These are phyloP conservation scores for Fulvia fulva DNA, from an alignment of 2,329 filamentous ascomycete genomes.

Conservation along the genomic window DNA sequence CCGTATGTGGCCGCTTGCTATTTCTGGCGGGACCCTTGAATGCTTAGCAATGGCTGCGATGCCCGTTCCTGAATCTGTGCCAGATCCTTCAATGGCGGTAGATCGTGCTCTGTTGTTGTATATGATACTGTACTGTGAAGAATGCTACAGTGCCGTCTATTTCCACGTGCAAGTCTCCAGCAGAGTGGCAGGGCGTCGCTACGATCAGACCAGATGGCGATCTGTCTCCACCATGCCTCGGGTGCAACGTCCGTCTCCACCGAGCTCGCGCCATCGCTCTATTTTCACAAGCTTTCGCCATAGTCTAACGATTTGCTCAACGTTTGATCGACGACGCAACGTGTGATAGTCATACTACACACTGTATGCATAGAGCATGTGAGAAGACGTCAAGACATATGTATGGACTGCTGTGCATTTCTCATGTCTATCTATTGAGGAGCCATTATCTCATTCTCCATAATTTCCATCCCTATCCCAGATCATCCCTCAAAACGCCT, in stretches of 20 bases:
- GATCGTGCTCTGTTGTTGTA: background rate
- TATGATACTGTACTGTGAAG: background rate
- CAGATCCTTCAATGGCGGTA: background rate
- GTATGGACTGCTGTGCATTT: background rate
- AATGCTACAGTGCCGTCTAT: no score
- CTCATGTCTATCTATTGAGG: constrained; percentile 4
- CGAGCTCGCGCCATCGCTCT: background rate
- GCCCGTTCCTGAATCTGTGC: background rate
- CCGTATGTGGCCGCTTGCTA: no score
- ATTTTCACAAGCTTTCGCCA: background rate
- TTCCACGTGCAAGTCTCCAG: no score
- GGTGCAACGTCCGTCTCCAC: background rate
- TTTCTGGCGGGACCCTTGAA: background rate
- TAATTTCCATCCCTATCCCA: background rate
- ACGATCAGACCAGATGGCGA: background rate
- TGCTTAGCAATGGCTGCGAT: background rate
- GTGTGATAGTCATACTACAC: no score
- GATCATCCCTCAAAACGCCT: background rate
- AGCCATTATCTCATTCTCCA: background rate
- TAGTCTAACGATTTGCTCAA: background rate
- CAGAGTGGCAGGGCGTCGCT: background rate
- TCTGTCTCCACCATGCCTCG: background rate
- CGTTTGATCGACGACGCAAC: background rate
- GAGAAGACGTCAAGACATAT: background rate
- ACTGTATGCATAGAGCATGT: no score